phyloP scores from a whole-genome alignment of 768 basidiomycete species.

The Boletellus emodensis region DNA sequence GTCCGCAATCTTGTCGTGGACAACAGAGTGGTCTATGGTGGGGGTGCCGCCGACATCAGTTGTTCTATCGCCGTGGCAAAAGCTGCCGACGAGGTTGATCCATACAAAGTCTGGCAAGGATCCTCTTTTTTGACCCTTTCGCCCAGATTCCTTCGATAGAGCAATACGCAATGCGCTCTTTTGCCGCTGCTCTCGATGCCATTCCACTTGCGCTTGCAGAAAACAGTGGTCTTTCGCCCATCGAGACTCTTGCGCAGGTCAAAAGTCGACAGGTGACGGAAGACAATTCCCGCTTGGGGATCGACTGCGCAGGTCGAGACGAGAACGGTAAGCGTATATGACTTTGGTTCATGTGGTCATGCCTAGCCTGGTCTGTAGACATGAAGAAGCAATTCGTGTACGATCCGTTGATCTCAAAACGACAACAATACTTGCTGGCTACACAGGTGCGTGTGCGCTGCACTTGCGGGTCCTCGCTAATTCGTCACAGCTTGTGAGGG shows the following conservation, averaged over 20 bases:
- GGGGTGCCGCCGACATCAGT: constrained; percentile 96
- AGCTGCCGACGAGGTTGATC: constrained; percentile 83
- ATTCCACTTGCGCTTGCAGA: constrained; percentile 95
- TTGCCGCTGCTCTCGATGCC: constrained; percentile 92
- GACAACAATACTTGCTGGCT: constrained; percentile 96
- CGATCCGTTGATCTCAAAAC: constrained; percentile 94
- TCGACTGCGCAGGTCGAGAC: constrained; percentile 84
- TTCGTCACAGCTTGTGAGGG: constrained; percentile 64
- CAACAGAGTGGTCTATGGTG: constrained; percentile 96
- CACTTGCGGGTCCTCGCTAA: constrained; percentile 2
- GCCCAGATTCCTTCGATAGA: constrained; percentile 89
- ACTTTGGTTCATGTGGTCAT: not conserved
- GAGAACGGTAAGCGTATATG: constrained; percentile 65
- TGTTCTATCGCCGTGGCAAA: constrained; percentile 90
- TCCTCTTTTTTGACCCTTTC: not conserved
- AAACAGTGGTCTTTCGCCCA: constrained; percentile 94
- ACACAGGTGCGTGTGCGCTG: constrained; percentile 66
- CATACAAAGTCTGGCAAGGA: not conserved
- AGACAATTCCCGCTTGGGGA: constrained; percentile 80
- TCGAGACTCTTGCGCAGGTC: constrained; percentile 94
- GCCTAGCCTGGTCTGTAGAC: constrained; percentile 45
- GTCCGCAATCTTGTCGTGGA: constrained; percentile 94
- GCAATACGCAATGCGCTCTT: constrained; percentile 99
- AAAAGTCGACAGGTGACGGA: constrained; percentile 90
- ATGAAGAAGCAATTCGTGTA: constrained; percentile 98